phyloP scores from a whole-genome alignment of 176 grass and related monocot species.

The Aegilops longissima region DNA sequence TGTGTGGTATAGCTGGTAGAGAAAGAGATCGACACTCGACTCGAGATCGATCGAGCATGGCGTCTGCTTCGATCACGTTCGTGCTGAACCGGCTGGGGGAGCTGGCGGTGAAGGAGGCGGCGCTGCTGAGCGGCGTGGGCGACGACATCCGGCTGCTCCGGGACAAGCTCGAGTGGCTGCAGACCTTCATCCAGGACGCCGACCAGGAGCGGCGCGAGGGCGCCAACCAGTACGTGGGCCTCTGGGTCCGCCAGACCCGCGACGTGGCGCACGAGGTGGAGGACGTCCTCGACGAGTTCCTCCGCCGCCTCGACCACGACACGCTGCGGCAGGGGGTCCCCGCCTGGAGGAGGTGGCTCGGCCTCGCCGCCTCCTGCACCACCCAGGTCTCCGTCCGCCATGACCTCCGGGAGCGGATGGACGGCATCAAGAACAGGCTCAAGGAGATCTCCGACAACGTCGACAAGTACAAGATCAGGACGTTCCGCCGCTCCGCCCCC shows the following conservation, averaged over 20 bases:
- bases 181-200: slow-evolving; percentile 37
- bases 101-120: slow-evolving; percentile 15
- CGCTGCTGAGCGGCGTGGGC: slow-evolving; percentile 17
- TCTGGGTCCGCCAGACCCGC: slow-evolving; percentile 35
- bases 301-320: background rate
- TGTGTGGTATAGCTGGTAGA: too few species aligned
- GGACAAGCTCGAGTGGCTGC: slow-evolving; percentile 38
- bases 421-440: slow-evolving; percentile 39
- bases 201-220: slow-evolving; percentile 20
- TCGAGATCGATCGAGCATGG: slow-evolving; percentile 3
- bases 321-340: background rate
- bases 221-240: slow-evolving; percentile 17
- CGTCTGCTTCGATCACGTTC: slow-evolving; percentile 24
- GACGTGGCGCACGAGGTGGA: slow-evolving; percentile 34
- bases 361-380: slow-evolving; percentile 6
- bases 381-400: slow-evolving; percentile 31
- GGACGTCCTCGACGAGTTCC: slow-evolving; percentile 35
- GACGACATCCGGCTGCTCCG: slow-evolving; percentile 33
- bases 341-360: background rate
- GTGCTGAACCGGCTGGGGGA: slow-evolving; percentile 30
- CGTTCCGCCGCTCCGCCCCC: background rate
- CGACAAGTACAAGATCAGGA: slow-evolving; percentile 30
- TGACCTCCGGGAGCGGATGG: slow-evolving; percentile 20
- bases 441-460: slow-evolving; percentile 40
- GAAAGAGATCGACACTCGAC: too few species aligned